phyloP scores from a whole-genome alignment of 441 rosid genomes.

The Adansonia grandidieri region DNA sequence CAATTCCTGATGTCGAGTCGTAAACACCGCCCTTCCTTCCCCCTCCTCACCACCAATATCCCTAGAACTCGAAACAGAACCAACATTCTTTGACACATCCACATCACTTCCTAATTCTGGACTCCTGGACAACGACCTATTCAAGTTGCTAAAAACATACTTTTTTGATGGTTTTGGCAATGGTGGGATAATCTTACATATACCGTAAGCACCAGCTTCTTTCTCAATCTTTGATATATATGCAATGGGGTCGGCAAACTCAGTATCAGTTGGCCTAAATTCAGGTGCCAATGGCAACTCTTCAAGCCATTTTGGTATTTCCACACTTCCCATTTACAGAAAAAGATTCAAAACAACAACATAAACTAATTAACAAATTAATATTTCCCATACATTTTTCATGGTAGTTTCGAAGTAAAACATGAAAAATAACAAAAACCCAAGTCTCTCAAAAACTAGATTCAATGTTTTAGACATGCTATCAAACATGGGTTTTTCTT shows the following conservation, averaged over 20 bases:
- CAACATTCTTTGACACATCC: constrained; percentile 18
- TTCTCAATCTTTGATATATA: constrained; percentile 97
- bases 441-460: constrained; percentile 46
- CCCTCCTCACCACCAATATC: constrained; percentile 39
- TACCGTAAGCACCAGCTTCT: constrained; percentile 91
- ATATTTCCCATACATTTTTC: constrained; percentile 24
- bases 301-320: constrained; percentile 89
- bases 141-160: constrained; percentile 79
- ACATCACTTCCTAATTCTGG: constrained; percentile 70
- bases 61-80: constrained; percentile 31
- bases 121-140: constrained; percentile 73
- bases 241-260: constrained; percentile 97
- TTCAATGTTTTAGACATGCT: constrained; percentile 28
- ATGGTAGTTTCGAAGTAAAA: constrained; percentile 22
- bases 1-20: constrained; percentile 96
- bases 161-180: constrained; percentile 88
- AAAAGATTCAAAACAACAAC: constrained; percentile 25
- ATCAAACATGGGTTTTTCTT: constrained; percentile 9
- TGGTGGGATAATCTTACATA: constrained; percentile 97
- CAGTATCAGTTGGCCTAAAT: constrained; percentile 93
- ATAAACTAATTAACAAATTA: constrained; percentile 25
- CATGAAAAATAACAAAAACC: constrained; percentile 14
- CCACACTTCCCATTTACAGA: constrained; percentile 80
- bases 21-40: constrained; percentile 80
- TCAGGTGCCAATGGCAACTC: constrained; percentile 92